Evolutionary conservation across 2,329 filamentous ascomycete genomes (phyloP).

Genomic region (Fusarium sp.): DNA sequence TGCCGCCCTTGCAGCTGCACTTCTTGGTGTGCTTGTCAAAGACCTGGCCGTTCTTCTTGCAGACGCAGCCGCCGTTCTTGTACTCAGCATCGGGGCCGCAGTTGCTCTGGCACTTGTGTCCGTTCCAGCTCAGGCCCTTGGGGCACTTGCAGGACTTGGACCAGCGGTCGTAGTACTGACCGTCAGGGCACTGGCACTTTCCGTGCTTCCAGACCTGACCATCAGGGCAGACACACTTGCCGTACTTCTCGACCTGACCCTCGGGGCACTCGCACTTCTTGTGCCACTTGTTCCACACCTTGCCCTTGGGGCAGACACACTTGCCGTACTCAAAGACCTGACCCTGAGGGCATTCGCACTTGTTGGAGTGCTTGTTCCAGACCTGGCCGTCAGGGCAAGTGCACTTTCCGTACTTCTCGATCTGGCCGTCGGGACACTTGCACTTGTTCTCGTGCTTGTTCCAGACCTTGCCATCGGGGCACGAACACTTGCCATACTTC

Average conservation of each 20-base stretch:
- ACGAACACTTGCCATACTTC: conserved; percentile 22
- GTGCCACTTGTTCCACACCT: neutral
- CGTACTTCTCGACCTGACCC: neutral
- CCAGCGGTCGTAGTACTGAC: conserved; percentile 12
- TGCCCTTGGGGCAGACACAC: conserved; percentile 9
- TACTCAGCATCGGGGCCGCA: conserved; percentile 35
- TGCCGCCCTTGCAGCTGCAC: conserved; percentile 29
- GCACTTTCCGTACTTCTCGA: conserved; percentile 7
- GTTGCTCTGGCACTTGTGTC: conserved; percentile 28
- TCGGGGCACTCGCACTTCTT: conserved; percentile 1
- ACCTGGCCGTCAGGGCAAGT: neutral
- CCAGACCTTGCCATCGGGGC: conserved; percentile 17
- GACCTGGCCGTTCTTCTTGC: conserved; percentile 24
- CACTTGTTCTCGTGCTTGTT: conserved; percentile 3
- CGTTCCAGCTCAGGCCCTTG: conserved; percentile 33
- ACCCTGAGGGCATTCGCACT: conserved; percentile 4
- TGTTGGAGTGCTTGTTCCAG: neutral
- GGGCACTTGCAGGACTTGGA: conserved; percentile 30
- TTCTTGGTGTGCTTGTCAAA: neutral
- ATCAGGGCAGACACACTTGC: conserved; percentile 7
- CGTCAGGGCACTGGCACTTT: conserved; percentile 9
- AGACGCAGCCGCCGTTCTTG: conserved; percentile 35
- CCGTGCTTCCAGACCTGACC: neutral
- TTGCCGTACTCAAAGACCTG: neutral
- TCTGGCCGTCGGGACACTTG: conserved; percentile 8